A percentile compares a stretch with the other conserved stretches of the same genome.
Evolutionary conservation across 257 asterid species (phyloP).

Genomic region (Nicotiana tomentosiformis): DNA sequence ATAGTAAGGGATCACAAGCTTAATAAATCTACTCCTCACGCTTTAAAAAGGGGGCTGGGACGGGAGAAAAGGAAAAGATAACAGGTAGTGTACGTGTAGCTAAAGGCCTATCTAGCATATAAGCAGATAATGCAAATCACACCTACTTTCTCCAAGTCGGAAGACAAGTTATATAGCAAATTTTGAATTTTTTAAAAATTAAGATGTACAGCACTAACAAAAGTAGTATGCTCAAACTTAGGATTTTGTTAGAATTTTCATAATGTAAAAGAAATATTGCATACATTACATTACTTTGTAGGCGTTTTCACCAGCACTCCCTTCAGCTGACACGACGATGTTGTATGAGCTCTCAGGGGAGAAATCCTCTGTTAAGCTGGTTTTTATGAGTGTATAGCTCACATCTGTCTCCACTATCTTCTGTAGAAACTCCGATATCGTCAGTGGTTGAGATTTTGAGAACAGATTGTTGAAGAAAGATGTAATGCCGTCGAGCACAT

Average conservation of each 20-base stretch:
- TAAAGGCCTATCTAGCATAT: neutral
- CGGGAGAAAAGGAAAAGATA: neutral
- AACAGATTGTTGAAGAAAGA: conserved; percentile 81
- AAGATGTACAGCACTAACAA: too few relatives aligned
- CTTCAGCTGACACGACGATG: conserved; percentile 65
- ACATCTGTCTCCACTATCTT: conserved; percentile 60
- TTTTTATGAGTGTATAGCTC: conserved; percentile 75
- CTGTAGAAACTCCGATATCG: conserved; percentile 59
- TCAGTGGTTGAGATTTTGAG: conserved; percentile 56
- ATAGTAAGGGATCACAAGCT: neutral
- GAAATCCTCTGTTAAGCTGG: conserved; percentile 67
- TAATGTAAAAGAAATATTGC: conserved; percentile 36
- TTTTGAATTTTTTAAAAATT: too few relatives aligned
- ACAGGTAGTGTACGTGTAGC: neutral
- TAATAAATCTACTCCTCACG: neutral
- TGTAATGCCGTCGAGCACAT: conserved; percentile 73
- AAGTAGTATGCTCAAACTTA: too few relatives aligned
- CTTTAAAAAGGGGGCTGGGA: neutral
- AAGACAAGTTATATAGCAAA: too few relatives aligned
- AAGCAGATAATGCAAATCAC: too few relatives aligned
- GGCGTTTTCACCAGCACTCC: conserved; percentile 55
- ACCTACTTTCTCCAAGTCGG: too few relatives aligned
- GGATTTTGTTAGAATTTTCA: neutral
- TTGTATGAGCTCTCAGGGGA: conserved; percentile 76
- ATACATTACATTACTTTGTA: conserved; percentile 99